Base-by-base conservation (phyloP, 1,139 yeast genomes). In the Kodamaea arcana region DNA sequence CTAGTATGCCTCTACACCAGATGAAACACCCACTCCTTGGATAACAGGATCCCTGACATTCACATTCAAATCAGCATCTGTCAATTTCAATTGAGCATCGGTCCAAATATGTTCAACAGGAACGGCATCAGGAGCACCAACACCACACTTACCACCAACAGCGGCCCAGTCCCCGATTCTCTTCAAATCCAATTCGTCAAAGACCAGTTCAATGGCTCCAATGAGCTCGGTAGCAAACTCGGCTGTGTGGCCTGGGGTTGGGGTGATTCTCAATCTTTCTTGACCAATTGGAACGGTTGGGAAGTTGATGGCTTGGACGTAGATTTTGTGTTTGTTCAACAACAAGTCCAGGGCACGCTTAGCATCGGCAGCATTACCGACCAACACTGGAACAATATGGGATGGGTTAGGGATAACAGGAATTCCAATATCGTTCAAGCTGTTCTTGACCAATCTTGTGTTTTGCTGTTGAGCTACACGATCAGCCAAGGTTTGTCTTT, bases 331-430 rank as follows among this genome's bases (percentile, higher is more conserved):
- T 52, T 85, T 80, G 44, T 83, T 73, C 69, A 92, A 78, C 54
- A 92, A 76, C 60, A 85, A 63, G 60, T 94, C 98, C 15, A 95
- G 83, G 7, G 97, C 97, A 41, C 67, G 71, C 62, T 90, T 92
- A 39, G 97, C 97, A 52, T 82, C 81, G 36, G 81, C 84, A 13
- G 99, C 96, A 56, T 87, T 90, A 46, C 98, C 98, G 48, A 92
- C 84, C 46, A 94, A 74, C 32, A 94, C 82, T 7, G 99, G 97
- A 29, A 92, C 94, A 56, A 94, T 92, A 61, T 92, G 99, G 15
- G 96, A 85, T 18, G 98, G 97, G 62, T 92, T 92, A 43, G 97
- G 97, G 54, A 90, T 84, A 32, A 92, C 97, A 13, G 98, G 99
- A 45, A 92, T 81, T 36, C 94, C 97, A 37, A 83, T 62, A 30